A percentile compares a stretch with the other conserved stretches of the same genome.
Conservation (phyloP, 2,329 filamentous ascomycete genomes). For the Penicillium glabrum region DNA sequence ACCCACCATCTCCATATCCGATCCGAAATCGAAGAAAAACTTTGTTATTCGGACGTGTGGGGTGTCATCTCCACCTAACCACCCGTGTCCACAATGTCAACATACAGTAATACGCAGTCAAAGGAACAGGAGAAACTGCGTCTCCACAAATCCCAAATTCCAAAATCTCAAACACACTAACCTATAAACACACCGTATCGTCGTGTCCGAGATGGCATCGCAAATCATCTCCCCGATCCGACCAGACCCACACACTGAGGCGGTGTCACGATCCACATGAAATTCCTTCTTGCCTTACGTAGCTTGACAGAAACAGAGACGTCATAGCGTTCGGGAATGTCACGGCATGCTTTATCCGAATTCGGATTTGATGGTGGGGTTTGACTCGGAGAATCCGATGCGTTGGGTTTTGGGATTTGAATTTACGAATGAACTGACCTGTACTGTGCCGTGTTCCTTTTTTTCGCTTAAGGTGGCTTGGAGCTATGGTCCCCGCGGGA, state of each 20-base stretch:
- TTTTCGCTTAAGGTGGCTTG: too few species aligned
- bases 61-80: background rate
- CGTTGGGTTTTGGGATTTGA: background rate
- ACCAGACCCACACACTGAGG: background rate
- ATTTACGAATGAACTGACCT: too few species aligned
- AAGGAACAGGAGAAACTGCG: background rate
- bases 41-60: background rate
- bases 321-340: background rate
- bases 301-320: background rate
- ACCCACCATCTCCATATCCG: too few species aligned
- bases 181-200: background rate
- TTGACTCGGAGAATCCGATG: background rate
- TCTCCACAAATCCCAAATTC: background rate
- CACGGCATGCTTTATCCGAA: background rate
- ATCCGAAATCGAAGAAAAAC: too few species aligned
- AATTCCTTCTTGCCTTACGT: background rate
- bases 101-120: background rate
- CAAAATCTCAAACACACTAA: background rate
- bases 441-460: background rate
- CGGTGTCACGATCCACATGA: conserved; percentile 2
- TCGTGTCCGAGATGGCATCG: conserved; percentile 1
- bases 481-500: background rate
- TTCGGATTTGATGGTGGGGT: background rate
- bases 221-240: background rate
- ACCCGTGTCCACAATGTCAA: background rate